Evolutionary conservation across 1,139 yeast species (phyloP), one percentile per base, ranked within the genome.

Genomic region (Wickerhamomyces sp.): DNA sequence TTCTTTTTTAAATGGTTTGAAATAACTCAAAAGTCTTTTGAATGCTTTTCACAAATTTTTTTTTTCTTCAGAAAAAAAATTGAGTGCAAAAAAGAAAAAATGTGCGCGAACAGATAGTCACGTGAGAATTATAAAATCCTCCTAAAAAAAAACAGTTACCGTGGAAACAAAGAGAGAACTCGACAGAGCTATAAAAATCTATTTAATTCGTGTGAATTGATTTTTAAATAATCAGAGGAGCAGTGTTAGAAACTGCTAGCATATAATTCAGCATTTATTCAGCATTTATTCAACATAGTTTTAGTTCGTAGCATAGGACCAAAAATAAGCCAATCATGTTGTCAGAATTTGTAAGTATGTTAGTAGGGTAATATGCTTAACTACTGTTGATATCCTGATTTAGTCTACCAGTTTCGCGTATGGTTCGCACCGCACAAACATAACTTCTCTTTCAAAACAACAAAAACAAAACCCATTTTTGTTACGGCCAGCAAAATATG

Each of bases 291-390:
- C n/a, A n/a, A n/a, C n/a, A n/a, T n/a, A n/a, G n/a, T n/a, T n/a
- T n/a, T n/a, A n/a, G n/a, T n/a, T n/a, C n/a, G n/a, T n/a, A n/a
- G n/a, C n/a, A n/a, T n/a, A n/a, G n/a, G n/a, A n/a, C n/a, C n/a
- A n/a, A n/a, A n/a, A n/a, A n/a, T 15, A 7, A 27, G 33, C 48
- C 48, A 44, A 44, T 44, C 44, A 44, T 33, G 32, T 28, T 19
- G 18, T 34, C 25, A 31, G 35, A 35, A 44, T 44, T 44, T 44
- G 48, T 44, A 39, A 44, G 33, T n/a, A 3, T 5, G 7, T 10
- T n/a, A 16, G 12, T 16, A 27, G 39, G 42, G 42, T 36, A 14
- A 33, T 22, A 7, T 14, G 14, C 6, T 24, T 24, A 24, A 24
- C 27, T 24, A 24, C 13, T 13, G 6, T 14, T 10, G 14, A 7